Evolutionary conservation across 495 filamentous ascomycete genomes (phyloP).

Genomic region (Lasiosphaeria hispida): DNA sequence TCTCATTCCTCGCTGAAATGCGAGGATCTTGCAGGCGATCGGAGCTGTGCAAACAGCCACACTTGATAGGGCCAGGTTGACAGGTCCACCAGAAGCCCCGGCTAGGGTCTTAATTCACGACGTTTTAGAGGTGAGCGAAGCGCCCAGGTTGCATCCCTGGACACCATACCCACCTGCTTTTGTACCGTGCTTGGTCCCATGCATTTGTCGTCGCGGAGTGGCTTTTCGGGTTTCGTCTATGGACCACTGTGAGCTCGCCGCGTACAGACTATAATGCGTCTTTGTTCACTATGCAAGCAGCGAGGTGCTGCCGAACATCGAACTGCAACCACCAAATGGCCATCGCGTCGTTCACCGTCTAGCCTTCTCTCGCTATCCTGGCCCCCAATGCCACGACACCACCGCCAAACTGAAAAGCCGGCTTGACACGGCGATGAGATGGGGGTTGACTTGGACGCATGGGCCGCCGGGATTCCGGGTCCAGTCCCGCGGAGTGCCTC

Average conservation of each 20-base stretch:
- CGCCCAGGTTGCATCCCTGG: not conserved
- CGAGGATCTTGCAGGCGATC: constrained; percentile 14
- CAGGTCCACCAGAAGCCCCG: not conserved
- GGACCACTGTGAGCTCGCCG: constrained; percentile 4
- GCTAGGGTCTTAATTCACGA: not conserved
- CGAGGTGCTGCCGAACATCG: no score
- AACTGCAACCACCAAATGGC: no score
- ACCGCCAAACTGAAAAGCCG: no score
- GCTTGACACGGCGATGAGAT: no score
- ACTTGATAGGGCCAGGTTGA: constrained; percentile 3
- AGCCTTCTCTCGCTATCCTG: no score
- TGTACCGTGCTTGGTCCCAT: not conserved
- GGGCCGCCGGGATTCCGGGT: no score
- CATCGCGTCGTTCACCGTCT: no score
- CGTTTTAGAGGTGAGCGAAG: constrained; percentile 9
- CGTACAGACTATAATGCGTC: not conserved
- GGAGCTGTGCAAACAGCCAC: constrained; percentile 4
- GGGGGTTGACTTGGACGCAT: no score
- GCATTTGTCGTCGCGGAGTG: not conserved
- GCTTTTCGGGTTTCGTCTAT: not conserved
- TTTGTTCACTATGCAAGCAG: no score
- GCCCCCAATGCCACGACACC: no score
- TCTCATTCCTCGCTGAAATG: not conserved
- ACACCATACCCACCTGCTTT: no score
- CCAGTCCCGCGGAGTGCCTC: no score